These are phyloP conservation scores for Citrus australasica DNA, from an alignment of 345 rosid genomes.

Conservation along the genomic window DNA sequence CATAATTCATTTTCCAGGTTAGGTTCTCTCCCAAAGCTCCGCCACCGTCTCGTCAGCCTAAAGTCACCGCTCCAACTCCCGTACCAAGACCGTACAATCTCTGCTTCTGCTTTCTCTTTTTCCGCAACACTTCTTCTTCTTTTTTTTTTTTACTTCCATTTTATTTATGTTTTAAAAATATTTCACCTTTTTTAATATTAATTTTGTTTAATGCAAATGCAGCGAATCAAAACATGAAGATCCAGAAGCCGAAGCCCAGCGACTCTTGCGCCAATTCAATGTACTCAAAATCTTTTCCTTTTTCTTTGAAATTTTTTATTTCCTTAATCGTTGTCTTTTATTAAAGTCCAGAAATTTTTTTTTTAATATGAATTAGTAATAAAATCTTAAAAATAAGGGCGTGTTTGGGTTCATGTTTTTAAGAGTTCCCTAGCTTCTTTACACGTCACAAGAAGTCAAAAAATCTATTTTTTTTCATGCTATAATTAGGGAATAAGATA, in stretches of 20 bases:
- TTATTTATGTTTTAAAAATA: neutral
- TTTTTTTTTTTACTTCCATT: neutral
- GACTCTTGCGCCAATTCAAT: conserved; percentile 44
- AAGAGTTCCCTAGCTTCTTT: neutral
- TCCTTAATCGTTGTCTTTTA: neutral
- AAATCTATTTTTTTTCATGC: neutral
- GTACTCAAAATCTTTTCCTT: neutral
- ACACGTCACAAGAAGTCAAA: neutral
- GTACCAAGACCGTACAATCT: neutral
- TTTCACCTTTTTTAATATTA: neutral
- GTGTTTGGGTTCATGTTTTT: neutral
- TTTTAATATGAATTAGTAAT: neutral
- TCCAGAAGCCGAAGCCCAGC: conserved; percentile 39
- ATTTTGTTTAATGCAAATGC: conserved; percentile 11
- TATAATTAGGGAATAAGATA: neutral
- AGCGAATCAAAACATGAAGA: conserved; percentile 36
- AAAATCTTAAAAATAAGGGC: neutral
- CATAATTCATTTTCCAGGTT: neutral
- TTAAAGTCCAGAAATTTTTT: neutral
- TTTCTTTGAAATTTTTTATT: neutral
- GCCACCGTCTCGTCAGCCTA: neutral
- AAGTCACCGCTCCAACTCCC: neutral
- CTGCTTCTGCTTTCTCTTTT: neutral
- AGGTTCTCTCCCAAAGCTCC: conserved; percentile 8
- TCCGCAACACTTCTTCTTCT: neutral